Base-by-base conservation (phyloP, 768 basidiomycete species). In the Tylopilus vinaceipallidus region DNA sequence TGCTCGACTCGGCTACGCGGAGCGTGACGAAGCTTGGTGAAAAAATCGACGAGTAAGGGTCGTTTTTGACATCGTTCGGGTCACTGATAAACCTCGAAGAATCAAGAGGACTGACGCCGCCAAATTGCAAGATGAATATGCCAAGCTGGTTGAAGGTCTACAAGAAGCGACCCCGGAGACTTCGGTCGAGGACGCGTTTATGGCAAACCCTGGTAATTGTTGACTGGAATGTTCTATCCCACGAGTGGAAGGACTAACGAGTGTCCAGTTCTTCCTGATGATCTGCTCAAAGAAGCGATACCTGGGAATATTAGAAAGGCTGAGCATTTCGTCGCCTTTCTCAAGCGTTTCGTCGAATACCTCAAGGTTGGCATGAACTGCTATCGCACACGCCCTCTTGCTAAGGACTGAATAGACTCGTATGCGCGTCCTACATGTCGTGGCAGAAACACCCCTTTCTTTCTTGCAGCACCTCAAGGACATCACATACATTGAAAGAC, bases 261-360 rank as follows among this genome's bases (percentile, higher is more conserved):
- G 14, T 42, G 47, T n/a, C 10, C 53, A 93, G 93, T 91, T 26
- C 75, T 99, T 2, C 95, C 97, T 19, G 92, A 95, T 50, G 97
- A 99, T 66, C 80, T 99, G 40, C 75, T 99, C 40, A 87, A 85
- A 45, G 97, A 99, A 71, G 95, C 97, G 6, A 80, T 99, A 42
- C 97, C 97, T 27, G 97, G 97, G 11, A 99, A 99, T 61, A 99
- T 99, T 52, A 80, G 97, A 39, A 97, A 98, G 68, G 97, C 97
- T 0, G 97, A 99, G 64, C 97, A 99, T 71, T 99, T 99, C 60
- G 92, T 98, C 14, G 95, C 97, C 0, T 99, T 99, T 72, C 71
- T 99, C 53, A 98, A 95, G 69, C 84, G 97, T 45, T 97, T 99
- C 63, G 93, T 99, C 22, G 97, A 99, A 71, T 99, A 99, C 69